Evolutionary conservation across 768 basidiomycete species (phyloP).

Genomic region (Tylopilus sp.): DNA sequence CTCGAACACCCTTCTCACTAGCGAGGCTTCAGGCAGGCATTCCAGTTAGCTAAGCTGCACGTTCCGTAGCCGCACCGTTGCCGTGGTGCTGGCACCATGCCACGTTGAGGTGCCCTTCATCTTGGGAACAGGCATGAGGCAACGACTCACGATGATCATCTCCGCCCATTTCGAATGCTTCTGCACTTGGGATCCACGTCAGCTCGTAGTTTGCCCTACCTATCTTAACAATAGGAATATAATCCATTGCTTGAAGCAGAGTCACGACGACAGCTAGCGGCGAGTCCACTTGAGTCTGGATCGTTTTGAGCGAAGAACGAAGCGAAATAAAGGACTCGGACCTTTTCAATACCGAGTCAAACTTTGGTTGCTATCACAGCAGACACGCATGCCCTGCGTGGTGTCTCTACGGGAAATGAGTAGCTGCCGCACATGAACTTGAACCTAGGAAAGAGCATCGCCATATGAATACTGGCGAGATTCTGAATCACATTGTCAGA

Average conservation of each 20-base stretch:
- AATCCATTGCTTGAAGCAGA: no score
- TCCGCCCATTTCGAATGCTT: neutral
- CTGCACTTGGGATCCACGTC: neutral
- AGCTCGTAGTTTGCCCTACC: neutral
- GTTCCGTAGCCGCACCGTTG: conserved; percentile 9
- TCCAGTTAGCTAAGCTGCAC: conserved; percentile 18
- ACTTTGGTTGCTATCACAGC: no score
- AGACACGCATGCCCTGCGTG: no score
- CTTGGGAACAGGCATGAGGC: conserved; percentile 9
- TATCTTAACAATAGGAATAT: no score
- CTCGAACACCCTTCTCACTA: neutral
- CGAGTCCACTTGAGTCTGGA: neutral
- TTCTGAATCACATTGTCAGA: no score
- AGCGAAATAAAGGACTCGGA: neutral
- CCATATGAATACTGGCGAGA: no score
- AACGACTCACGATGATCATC: neutral
- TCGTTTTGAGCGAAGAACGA: neutral
- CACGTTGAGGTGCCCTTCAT: neutral
- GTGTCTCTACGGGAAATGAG: no score
- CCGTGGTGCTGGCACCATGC: neutral
- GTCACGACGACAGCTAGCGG: no score
- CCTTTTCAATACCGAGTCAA: neutral
- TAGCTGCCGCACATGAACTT: no score
- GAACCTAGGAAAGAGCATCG: no score
- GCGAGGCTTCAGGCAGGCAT: conserved; percentile 10